Evolutionary conservation across 1,284 basidiomycete species (phyloP).

Genomic region (Dichomitus squalens): DNA sequence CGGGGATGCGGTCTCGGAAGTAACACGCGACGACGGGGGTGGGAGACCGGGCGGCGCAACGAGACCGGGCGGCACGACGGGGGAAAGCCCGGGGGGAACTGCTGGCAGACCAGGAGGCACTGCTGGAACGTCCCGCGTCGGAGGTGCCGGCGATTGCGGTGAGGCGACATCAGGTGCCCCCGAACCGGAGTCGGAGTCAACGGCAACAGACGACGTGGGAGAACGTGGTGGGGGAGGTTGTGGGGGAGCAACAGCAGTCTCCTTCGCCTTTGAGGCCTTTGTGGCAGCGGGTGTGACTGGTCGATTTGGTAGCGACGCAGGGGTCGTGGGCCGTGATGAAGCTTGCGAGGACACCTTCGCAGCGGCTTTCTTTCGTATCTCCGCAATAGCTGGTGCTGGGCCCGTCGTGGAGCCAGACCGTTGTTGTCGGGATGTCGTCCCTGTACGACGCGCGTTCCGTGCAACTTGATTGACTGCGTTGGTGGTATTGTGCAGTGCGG

Average conservation of each 20-base stretch:
- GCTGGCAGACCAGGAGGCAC: slow-evolving; percentile 48
- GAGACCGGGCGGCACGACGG: slow-evolving; percentile 55
- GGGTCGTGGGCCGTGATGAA: slow-evolving; percentile 67
- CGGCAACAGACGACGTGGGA: slow-evolving; percentile 48
- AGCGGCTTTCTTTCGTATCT: slow-evolving; percentile 42
- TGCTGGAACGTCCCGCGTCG: slow-evolving; percentile 33
- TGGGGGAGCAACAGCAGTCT: slow-evolving; percentile 30
- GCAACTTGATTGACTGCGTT: slow-evolving; percentile 27
- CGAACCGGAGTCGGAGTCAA: slow-evolving; percentile 41
- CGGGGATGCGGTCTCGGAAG: slow-evolving; percentile 51
- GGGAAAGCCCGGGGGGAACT: slow-evolving; percentile 42
- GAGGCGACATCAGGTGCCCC: slow-evolving; percentile 31
- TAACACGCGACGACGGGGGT: slow-evolving; percentile 48
- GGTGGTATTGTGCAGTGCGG: slow-evolving; percentile 34
- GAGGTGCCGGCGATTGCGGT: slow-evolving; percentile 10
- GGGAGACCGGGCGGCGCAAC: slow-evolving; percentile 70
- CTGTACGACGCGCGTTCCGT: slow-evolving; percentile 30
- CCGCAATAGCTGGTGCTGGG: slow-evolving; percentile 32
- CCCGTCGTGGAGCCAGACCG: slow-evolving; percentile 35
- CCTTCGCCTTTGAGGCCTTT: slow-evolving; percentile 45
- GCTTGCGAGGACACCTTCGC: slow-evolving; percentile 52
- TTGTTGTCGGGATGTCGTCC: slow-evolving; percentile 26
- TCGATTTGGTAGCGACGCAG: slow-evolving; percentile 45
- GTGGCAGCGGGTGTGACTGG: slow-evolving; percentile 49
- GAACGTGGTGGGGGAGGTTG: slow-evolving; percentile 49